Evolutionary conservation across 2,329 filamentous ascomycete genomes (phyloP), one percentile per base, ranked within the genome.

Genomic region (Colletotrichum limetticola): DNA sequence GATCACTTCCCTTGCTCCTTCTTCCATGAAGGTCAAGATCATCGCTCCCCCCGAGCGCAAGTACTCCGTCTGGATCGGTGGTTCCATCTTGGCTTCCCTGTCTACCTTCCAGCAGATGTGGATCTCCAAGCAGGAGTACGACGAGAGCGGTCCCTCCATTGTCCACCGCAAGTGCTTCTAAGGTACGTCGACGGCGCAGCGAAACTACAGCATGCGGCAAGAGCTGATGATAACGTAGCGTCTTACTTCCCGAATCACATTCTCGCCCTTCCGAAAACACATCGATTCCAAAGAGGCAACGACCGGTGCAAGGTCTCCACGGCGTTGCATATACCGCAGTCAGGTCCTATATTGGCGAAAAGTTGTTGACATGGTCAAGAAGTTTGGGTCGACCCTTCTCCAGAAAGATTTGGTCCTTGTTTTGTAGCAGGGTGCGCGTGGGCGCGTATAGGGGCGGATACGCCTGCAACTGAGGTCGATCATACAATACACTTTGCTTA

Each of bases 31-130:
- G 95, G 96, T 99, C 92, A 98, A 98, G 94, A 98, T 99, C 89
- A 98, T 99, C 86, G 97, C 97, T 89, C 97, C 97, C 81, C 97
- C 97, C 80, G 97, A 99, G 94, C 95, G 97, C 89, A 99, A 99
- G 92, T 99, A 99, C 95, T 98, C 97, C 77, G 97, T 99, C 91
- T 99, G 97, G 97, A 99, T 99, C 86, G 97, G 97, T 97, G 97
- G 97, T 92, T 99, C 97, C 87, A 99, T 99, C 89, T 90, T 99
- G 84, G 97, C 97, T 81, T 99, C 97, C 78, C 94, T 99, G 83
- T 99, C 97, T 80, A 99, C 97, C 88, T 99, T 99, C 96, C 97
- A 99, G 92, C 97, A 99, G 91, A 99, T 99, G 97, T 99, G 97
- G 97, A 98, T 99, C 93, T 99, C 97, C 83, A 99, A 99, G 95